Evolutionary conservation across 1,284 basidiomycete species (phyloP).

Genomic region (Cryptococcus maquisensis): DNA sequence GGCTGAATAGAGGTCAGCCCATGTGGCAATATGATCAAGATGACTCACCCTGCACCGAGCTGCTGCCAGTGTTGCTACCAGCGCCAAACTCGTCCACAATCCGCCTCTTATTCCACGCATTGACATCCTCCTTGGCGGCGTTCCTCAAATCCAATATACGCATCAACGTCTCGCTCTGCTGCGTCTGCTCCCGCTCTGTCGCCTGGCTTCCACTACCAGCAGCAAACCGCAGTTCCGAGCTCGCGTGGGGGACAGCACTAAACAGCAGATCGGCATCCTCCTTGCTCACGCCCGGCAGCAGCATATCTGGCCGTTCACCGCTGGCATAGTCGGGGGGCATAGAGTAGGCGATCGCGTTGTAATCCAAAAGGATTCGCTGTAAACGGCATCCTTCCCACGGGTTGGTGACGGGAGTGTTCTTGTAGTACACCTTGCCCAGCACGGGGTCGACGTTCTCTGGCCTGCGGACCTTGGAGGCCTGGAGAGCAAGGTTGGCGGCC

Average conservation of each 20-base stretch:
- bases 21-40: not conserved
- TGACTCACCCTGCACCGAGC: constrained; percentile 78
- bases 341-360: constrained; percentile 32
- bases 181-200: constrained; percentile 49
- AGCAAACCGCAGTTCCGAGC: constrained; percentile 26
- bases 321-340: constrained; percentile 34
- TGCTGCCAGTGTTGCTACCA: constrained; percentile 71
- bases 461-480: constrained; percentile 8
- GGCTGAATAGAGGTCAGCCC: constrained; percentile 52
- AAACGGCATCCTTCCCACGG: constrained; percentile 32
- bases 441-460: constrained; percentile 23
- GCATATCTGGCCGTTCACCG: constrained; percentile 29
- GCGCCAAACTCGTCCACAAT: constrained; percentile 74
- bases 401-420: constrained; percentile 1
- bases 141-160: constrained; percentile 78
- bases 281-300: constrained; percentile 32
- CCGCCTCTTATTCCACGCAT: constrained; percentile 76
- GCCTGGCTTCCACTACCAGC: not conserved
- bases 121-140: constrained; percentile 75
- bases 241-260: constrained; percentile 39
- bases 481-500: constrained; percentile 22
- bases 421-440: constrained; percentile 19
- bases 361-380: constrained; percentile 14
- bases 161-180: constrained; percentile 64
- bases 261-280: constrained; percentile 40